A percentile compares a stretch with the other conserved stretches of the same genome.
Evolutionary conservation across 495 filamentous ascomycete genomes (phyloP).

Genomic region (Aspergillus kassunensis): DNA sequence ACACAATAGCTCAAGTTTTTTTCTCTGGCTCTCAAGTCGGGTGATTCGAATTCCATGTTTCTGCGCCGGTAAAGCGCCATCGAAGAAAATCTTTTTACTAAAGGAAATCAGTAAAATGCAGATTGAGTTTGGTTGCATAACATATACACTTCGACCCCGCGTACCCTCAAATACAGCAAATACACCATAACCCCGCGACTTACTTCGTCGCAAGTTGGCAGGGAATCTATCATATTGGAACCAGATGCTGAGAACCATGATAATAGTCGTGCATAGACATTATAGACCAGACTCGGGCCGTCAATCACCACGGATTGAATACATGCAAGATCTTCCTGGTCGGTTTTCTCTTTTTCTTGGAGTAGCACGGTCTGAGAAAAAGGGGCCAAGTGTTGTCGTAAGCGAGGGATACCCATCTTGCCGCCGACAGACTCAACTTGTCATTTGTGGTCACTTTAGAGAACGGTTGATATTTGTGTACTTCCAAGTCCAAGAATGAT

Average conservation of each 20-base stretch:
- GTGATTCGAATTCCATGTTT: slow-evolving; percentile 52
- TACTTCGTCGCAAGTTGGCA: slow-evolving; percentile 59
- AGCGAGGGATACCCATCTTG: slow-evolving; percentile 65
- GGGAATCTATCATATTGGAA: slow-evolving; percentile 44
- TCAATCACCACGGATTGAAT: slow-evolving; percentile 60
- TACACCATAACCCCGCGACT: slow-evolving; percentile 56
- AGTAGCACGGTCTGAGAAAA: slow-evolving; percentile 52
- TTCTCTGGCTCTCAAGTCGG: slow-evolving; percentile 47
- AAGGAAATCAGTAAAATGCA: slow-evolving; percentile 3
- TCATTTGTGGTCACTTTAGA: too few relatives aligned
- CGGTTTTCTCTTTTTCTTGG: background rate
- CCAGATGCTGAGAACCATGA: slow-evolving; percentile 24
- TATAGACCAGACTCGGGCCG: slow-evolving; percentile 70
- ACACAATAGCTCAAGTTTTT: slow-evolving; percentile 34
- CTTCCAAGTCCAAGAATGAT: too few relatives aligned
- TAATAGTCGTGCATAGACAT: slow-evolving; percentile 57
- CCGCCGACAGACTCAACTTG: background rate
- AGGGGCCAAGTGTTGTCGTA: slow-evolving; percentile 55
- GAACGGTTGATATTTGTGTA: too few relatives aligned
- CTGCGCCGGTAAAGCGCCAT: slow-evolving; percentile 62
- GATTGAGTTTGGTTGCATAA: background rate
- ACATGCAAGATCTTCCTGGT: slow-evolving; percentile 1
- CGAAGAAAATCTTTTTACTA: slow-evolving; percentile 64
- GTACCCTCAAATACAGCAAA: slow-evolving; percentile 48
- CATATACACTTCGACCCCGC: slow-evolving; percentile 56